phyloP scores from a whole-genome alignment of 2,329 filamentous ascomycete genomes.

The Bisporella sp. region DNA sequence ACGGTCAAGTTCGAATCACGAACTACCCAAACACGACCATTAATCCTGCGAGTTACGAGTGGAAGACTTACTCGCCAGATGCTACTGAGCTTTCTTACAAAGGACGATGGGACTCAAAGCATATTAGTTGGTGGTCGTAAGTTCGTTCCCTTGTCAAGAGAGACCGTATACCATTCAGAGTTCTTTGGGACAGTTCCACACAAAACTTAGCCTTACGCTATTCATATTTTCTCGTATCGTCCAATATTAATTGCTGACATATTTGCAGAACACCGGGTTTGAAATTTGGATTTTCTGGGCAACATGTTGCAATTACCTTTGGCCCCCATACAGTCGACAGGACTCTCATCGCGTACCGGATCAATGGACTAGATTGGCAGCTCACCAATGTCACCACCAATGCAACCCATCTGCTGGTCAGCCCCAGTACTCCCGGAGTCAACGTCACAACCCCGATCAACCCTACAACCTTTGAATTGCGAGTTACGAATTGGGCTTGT shows the following conservation, averaged over 20 bases:
- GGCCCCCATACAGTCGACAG: conserved; percentile 21
- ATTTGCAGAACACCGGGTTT: conserved; percentile 29
- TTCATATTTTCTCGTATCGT: not conserved
- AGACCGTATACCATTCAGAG: conserved; percentile 11
- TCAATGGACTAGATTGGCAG: conserved; percentile 51
- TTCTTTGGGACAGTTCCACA: conserved; percentile 13
- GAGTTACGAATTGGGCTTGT: conserved; percentile 55
- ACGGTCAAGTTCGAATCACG: conserved; percentile 32
- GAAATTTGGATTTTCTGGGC: conserved; percentile 20
- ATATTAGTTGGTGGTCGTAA: conserved; percentile 54
- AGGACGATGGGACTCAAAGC: conserved; percentile 53
- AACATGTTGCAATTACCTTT: conserved; percentile 18
- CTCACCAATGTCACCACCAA: conserved; percentile 53
- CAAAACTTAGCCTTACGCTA: no score
- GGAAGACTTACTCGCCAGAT: conserved; percentile 43
- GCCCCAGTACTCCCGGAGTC: conserved; percentile 36
- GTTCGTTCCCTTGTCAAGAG: no score
- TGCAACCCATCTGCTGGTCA: conserved; percentile 45
- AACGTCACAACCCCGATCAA: conserved; percentile 35
- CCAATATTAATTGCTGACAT: conserved; percentile 4
- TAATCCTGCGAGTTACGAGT: conserved; percentile 30
- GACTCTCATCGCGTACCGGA: conserved; percentile 49
- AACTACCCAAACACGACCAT: conserved; percentile 36
- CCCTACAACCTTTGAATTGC: conserved; percentile 46
- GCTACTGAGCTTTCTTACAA: conserved; percentile 52